Evolutionary conservation across 257 asterid genomes (phyloP), one percentile per base, ranked within the genome.

Genomic region (Ophiorrhiza pumila): DNA sequence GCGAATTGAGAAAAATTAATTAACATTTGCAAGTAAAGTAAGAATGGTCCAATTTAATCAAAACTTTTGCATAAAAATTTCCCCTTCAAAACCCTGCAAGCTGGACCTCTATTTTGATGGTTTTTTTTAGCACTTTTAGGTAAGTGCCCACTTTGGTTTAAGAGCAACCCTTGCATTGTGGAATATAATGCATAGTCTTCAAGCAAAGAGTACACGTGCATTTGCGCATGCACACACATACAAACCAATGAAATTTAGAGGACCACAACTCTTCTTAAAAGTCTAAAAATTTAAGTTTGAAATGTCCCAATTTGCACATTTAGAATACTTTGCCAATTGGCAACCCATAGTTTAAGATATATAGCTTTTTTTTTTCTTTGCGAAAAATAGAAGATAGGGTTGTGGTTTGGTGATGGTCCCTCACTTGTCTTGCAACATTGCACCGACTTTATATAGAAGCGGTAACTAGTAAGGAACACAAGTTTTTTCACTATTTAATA

Each of bases 131-230:
- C 65, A 39, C 46, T 55, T 68, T 76, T 22, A 32, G 73, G 71
- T 39, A 59, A 73, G 74, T 74, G 75, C 65, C 79, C 78, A 50
- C 83, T 73, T 83, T 57, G 71, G 72, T 37, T 64, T 42, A 65
- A 70, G 73, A 76, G 75, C 52, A 67, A 29, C 66, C 70, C 76
- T 74, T 62, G 79, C 78, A 78, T 73, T 71, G 77, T 80, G 82
- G 82, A 68, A 73, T 73, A 22, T n/a, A n/a, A n/a, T n/a, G 85
- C 82, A 78, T 60, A 63, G 80, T 74, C 74, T 80, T 74, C 77
- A 61, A 81, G 81, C 81, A 77, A n/a, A 50, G 65, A 71, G 60
- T 39, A 59, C 82, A 83, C 85, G 83, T 79, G 84, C 87, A 81
- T 74, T 46, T 81, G 85, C 82, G 82, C 85, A 73, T 73, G 83